Conservation (phyloP, 2,329 filamentous ascomycete genomes). For the Sporothrix pallida region DNA sequence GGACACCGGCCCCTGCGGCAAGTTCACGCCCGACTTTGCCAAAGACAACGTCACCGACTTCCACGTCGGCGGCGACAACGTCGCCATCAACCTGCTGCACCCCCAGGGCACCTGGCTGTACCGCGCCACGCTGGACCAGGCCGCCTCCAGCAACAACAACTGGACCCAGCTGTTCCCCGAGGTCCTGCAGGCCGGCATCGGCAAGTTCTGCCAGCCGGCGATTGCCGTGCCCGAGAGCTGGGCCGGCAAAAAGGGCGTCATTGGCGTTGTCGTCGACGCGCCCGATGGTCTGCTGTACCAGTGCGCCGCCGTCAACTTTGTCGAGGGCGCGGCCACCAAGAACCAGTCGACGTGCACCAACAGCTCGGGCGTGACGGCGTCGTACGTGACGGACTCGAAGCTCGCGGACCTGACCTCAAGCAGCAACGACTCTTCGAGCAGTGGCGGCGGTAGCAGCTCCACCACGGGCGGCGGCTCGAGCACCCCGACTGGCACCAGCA, state of each 20-base stretch:
- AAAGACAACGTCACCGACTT: constrained; percentile 54
- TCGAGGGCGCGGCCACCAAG: constrained; percentile 48
- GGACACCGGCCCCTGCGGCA: constrained; percentile 59
- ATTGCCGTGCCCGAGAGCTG: constrained; percentile 58
- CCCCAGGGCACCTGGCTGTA: constrained; percentile 62
- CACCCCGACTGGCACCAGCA: constrained; percentile 13
- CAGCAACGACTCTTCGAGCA: constrained; percentile 34
- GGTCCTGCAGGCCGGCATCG: constrained; percentile 60
- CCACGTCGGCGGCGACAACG: constrained; percentile 61
- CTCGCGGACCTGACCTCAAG: constrained; percentile 44
- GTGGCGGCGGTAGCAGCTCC: constrained; percentile 30
- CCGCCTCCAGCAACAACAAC: constrained; percentile 52
- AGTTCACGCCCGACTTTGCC: constrained; percentile 54
- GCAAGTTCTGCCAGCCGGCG: constrained; percentile 58
- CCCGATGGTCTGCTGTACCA: constrained; percentile 62
- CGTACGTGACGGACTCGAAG: constrained; percentile 43
- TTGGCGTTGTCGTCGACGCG: constrained; percentile 58
- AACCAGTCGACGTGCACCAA: constrained; percentile 48
- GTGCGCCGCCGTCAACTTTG: constrained; percentile 57
- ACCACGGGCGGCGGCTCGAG: constrained; percentile 32
- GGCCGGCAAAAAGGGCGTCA: constrained; percentile 60
- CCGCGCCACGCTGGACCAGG: constrained; percentile 60
- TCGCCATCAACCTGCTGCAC: constrained; percentile 57
- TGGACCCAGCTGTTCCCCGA: constrained; percentile 63
- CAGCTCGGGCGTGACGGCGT: constrained; percentile 44